Evolutionary conservation across 345 rosid genomes (phyloP), one percentile per base, ranked within the genome.

Genomic region (Rubroshorea leprosula): DNA sequence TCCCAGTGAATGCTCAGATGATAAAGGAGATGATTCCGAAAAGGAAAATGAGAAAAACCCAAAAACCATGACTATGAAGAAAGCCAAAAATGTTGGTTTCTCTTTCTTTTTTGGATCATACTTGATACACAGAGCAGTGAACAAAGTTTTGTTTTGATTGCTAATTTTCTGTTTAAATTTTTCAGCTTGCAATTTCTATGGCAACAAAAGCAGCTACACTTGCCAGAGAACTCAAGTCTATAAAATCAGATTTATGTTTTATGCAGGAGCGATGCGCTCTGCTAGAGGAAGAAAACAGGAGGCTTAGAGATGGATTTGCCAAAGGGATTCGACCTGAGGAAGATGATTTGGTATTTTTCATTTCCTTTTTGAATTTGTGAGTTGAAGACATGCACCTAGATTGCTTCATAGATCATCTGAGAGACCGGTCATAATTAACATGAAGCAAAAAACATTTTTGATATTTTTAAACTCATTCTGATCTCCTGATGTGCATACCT

Each of bases 101-200:
- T 49, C 20, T 47, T 13, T 35, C 56, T 35, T 31, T 48, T 31
- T 55, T 22, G 25, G n/a, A n/a, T n/a, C n/a, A 6, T 27, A 10
- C 25, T 55, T 49, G 0, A 25, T 46, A 13, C 0, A 1, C 38
- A 0, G 45, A 6, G 5, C 9, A 18, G 14, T 18, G 13, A 9
- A 23, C 2, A 12, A 10, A 21, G 17, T 24, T 39, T 15, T 35
- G 41, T 35, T 19, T 5, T 11, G 24, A 9, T 47, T 45, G 19
- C 66, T 67, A 35, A 58, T 38, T 61, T 35, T 21, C 25, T 31
- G 25, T 18, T 58, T 51, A 1, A 5, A 7, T 46, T 23, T 51
- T 74, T 78, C 80, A 90, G 97, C 82, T 85, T 71, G 96, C 96
- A 12, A 60, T 80, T 62, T 83, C 96, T 6, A 80, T 94, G 96